These are phyloP conservation scores for Cyclanthera cordifolia DNA, from an alignment of 306 rosid genomes.

Conservation along the genomic window DNA sequence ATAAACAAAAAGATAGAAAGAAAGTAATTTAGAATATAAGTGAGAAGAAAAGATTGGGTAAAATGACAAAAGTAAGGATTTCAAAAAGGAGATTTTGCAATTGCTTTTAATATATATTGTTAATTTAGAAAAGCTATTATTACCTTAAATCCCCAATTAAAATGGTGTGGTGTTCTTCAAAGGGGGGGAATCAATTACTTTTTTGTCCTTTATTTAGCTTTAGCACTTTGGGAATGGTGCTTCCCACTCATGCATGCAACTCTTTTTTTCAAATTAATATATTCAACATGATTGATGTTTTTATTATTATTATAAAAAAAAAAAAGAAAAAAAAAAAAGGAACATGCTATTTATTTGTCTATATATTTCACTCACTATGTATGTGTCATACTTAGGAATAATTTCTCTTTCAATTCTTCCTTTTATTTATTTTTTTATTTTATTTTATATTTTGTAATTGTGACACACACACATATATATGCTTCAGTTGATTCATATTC, in stretches of 20 bases:
- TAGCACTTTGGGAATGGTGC: slow-evolving; percentile 10
- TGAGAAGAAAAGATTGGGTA: neutral
- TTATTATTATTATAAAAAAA: too few relatives aligned
- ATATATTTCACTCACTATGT: neutral
- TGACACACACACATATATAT: too few relatives aligned
- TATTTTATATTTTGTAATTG: too few relatives aligned
- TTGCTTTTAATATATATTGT: neutral
- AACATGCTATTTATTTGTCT: neutral
- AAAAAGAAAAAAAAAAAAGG: too few relatives aligned
- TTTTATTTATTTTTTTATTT: neutral
- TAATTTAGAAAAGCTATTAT: neutral
- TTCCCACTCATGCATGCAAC: slow-evolving; percentile 4
- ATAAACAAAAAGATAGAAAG: neutral
- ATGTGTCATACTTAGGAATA: neutral
- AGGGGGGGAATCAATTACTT: neutral
- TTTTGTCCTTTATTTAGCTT: neutral
- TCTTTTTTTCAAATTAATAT: neutral
- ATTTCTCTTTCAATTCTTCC: neutral
- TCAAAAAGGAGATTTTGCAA: neutral
- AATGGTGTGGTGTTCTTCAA: neutral
- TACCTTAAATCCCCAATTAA: neutral
- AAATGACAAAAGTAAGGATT: slow-evolving; percentile 8
- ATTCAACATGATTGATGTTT: neutral
- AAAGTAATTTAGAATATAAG: slow-evolving; percentile 11
- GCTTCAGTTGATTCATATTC: too few relatives aligned